Evolutionary conservation across 2,329 filamentous ascomycete species (phyloP).

Genomic region (Epichloe scottii): DNA sequence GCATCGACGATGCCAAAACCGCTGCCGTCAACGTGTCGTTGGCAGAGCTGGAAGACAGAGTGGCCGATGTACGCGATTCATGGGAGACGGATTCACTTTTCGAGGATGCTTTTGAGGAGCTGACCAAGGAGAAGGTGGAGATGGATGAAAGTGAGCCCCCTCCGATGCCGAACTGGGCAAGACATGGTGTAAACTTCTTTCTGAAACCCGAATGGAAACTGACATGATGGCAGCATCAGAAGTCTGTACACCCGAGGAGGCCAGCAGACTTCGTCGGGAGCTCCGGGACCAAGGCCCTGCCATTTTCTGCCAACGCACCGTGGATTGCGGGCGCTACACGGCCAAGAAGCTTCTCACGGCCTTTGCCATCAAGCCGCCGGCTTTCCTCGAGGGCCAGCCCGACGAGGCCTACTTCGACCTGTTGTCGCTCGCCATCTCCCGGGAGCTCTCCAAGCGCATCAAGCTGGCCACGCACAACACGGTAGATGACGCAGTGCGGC

Average conservation of each 20-base stretch:
- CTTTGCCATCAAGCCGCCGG: conserved; percentile 64
- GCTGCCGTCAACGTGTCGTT: conserved; percentile 24
- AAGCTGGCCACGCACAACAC: conserved; percentile 74
- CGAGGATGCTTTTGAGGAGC: conserved; percentile 47
- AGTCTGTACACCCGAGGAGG: conserved; percentile 56
- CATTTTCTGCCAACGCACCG: conserved; percentile 61
- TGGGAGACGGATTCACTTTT: conserved; percentile 55
- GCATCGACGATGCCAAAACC: conserved; percentile 22
- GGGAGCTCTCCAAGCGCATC: conserved; percentile 69
- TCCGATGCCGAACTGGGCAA: too few species aligned
- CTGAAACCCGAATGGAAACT: background rate
- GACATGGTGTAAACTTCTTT: background rate
- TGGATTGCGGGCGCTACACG: conserved; percentile 56
- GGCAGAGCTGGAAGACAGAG: conserved; percentile 37
- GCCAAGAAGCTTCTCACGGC: conserved; percentile 78
- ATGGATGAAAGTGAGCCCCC: conserved; percentile 11
- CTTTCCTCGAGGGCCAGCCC: conserved; percentile 52
- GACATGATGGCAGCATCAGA: conserved; percentile 25
- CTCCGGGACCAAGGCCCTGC: conserved; percentile 66
- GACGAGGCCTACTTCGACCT: conserved; percentile 67
- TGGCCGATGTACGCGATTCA: conserved; percentile 38
- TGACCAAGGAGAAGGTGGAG: conserved; percentile 41
- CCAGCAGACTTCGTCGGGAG: conserved; percentile 52
- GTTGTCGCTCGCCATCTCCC: conserved; percentile 62
- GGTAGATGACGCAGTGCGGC: conserved; percentile 70